Evolutionary conservation across 139 green algal genomes (phyloP).

Genomic region (Pycnococcus provasolii): DNA sequence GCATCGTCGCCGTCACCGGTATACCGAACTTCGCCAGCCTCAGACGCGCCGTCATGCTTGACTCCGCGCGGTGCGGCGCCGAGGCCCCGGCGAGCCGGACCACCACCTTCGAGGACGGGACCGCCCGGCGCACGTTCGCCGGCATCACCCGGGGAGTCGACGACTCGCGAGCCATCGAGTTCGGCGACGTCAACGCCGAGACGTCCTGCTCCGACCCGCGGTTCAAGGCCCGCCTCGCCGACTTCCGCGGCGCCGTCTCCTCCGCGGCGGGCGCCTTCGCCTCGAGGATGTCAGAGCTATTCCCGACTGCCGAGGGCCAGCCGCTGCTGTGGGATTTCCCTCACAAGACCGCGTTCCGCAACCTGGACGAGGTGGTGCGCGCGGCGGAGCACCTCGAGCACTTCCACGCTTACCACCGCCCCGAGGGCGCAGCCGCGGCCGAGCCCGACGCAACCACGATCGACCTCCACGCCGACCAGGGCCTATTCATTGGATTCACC

Average conservation of each 20-base stretch:
- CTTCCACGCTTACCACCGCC: constrained; percentile 12
- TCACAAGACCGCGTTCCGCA: background rate
- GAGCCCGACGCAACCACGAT: constrained; percentile 3
- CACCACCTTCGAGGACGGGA: constrained; percentile 9
- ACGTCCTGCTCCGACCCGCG: background rate
- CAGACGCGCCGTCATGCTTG: background rate
- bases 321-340: constrained; percentile 10
- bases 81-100: background rate
- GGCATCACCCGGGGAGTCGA: background rate
- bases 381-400: constrained; percentile 8
- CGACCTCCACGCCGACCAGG: constrained; percentile 18
- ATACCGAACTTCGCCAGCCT: constrained; percentile 7
- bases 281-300: background rate
- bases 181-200: background rate
- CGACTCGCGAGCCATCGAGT: constrained; percentile 2
- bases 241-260: constrained; percentile 5
- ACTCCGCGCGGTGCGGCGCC: background rate
- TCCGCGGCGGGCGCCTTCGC: background rate
- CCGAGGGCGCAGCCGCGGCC: background rate
- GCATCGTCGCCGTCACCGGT: constrained; percentile 11
- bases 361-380: constrained; percentile 2
- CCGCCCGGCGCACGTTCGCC: constrained; percentile 8
- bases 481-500: constrained; percentile 20
- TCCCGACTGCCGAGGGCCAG: background rate
- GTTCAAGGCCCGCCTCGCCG: background rate